Percentiles rank a stretch among this genome's conserved stretches.
Conservation (phyloP, 179 eudicot species). For the Amaranthus tricolor region DNA sequence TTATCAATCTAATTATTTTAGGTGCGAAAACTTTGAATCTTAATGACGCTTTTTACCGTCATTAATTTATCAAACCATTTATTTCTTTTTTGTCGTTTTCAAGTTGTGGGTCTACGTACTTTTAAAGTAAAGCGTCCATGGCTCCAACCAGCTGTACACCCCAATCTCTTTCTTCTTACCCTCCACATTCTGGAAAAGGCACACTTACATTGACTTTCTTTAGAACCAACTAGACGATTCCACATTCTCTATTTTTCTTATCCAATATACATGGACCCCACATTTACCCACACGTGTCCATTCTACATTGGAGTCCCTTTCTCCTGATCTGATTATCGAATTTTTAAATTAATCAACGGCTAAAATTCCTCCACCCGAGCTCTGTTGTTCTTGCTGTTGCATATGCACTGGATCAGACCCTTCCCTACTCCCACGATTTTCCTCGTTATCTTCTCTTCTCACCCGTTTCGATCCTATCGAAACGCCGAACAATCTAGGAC, state of each 20-base stretch:
- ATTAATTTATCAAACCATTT: no score
- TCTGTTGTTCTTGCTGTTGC: slow-evolving; percentile 7
- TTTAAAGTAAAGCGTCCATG: background rate
- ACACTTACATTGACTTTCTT: background rate
- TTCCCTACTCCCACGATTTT: slow-evolving; percentile 9
- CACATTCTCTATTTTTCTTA: slow-evolving; percentile 4
- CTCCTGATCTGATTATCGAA: background rate
- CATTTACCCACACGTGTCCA: slow-evolving; percentile 15
- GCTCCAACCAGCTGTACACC: background rate
- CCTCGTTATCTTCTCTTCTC: slow-evolving; percentile 36
- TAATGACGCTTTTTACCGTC: background rate
- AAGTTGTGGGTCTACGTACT: background rate
- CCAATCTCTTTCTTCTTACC: background rate
- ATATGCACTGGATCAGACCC: slow-evolving; percentile 1
- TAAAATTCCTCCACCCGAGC: slow-evolving; percentile 12
- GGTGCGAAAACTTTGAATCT: background rate
- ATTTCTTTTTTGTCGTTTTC: background rate
- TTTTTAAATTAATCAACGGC: background rate
- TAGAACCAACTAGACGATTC: slow-evolving; percentile 1
- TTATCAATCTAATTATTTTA: no score
- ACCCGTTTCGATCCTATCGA: slow-evolving; percentile 58
- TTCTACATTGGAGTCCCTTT: background rate
- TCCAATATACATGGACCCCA: background rate
- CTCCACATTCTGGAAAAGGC: background rate
- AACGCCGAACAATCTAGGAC: slow-evolving; percentile 62